A percentile compares a stretch with the other conserved stretches of the same genome.
phyloP scores from a whole-genome alignment of 2,329 filamentous ascomycete genomes.

The Claviceps paspali region DNA sequence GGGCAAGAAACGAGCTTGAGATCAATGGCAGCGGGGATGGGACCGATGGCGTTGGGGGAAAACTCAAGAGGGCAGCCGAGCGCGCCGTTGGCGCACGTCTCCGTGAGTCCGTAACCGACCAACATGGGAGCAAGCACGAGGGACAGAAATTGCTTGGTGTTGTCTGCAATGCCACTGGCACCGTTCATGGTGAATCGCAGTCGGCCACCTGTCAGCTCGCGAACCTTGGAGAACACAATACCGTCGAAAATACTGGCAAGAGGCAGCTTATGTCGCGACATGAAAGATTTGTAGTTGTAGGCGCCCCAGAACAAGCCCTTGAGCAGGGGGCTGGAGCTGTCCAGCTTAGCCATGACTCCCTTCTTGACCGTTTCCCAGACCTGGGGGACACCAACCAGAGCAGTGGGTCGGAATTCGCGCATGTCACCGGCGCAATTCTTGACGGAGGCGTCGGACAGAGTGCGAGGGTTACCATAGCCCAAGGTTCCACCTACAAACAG shows the following conservation, averaged over 20 bases:
- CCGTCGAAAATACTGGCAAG: slow-evolving; percentile 58
- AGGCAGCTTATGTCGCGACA: slow-evolving; percentile 44
- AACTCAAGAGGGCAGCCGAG: slow-evolving; percentile 74
- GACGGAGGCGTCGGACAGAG: slow-evolving; percentile 72
- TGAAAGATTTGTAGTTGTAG: slow-evolving; percentile 41
- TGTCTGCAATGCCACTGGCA: slow-evolving; percentile 75
- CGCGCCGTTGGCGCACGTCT: slow-evolving; percentile 76
- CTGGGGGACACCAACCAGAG: slow-evolving; percentile 87
- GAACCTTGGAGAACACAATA: slow-evolving; percentile 83
- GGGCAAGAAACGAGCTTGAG: slow-evolving; percentile 83
- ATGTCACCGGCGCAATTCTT: slow-evolving; percentile 89
- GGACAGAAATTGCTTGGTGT: slow-evolving; percentile 82
- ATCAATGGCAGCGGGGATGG: slow-evolving; percentile 63
- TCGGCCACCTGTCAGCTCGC: slow-evolving; percentile 73
- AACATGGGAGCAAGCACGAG: slow-evolving; percentile 92
- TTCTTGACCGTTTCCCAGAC: slow-evolving; percentile 98
- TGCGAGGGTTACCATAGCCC: slow-evolving; percentile 85
- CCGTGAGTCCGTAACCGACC: slow-evolving; percentile 82
- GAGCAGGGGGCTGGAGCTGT: slow-evolving; percentile 51
- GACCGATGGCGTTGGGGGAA: slow-evolving; percentile 62
- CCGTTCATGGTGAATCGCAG: slow-evolving; percentile 89
- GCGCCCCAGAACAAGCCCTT: slow-evolving; percentile 65
- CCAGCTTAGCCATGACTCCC: slow-evolving; percentile 70
- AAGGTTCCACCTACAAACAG: slow-evolving; percentile 82
- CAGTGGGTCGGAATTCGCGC: slow-evolving; percentile 74